phyloP scores from a whole-genome alignment of 352 stramenopile species.

The Globisporangium camurandrum region DNA sequence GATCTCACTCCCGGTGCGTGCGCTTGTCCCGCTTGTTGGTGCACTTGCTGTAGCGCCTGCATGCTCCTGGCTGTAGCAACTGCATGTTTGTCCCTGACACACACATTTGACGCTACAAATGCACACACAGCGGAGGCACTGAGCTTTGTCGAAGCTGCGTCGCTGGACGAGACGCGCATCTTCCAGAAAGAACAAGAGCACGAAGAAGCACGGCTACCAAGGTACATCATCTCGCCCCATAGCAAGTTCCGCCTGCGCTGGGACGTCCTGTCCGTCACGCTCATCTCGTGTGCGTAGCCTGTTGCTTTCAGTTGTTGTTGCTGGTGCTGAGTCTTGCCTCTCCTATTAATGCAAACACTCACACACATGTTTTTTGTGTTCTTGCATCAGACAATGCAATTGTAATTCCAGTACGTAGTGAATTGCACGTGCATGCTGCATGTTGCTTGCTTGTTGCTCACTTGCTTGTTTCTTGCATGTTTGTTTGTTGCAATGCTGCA shows the following conservation, averaged over 20 bases:
- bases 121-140: conserved; percentile 44
- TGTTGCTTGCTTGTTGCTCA: background rate
- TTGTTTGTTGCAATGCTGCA: too few relatives aligned
- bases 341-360: background rate
- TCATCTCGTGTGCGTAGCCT: conserved; percentile 74
- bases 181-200: conserved; percentile 83
- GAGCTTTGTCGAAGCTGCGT: conserved; percentile 69
- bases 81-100: background rate
- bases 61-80: too few relatives aligned
- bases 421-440: background rate
- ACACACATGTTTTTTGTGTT: background rate
- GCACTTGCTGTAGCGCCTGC: too few relatives aligned
- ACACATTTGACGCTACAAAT: background rate
- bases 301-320: too few relatives aligned
- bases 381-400: conserved; percentile 68
- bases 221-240: conserved; percentile 68
- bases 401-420: conserved; percentile 56
- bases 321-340: background rate
- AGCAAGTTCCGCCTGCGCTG: conserved; percentile 70
- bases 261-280: conserved; percentile 57
- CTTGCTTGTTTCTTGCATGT: background rate
- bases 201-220: conserved; percentile 74
- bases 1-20: conserved; percentile 63
- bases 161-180: conserved; percentile 79
- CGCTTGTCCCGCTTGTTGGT: background rate